phyloP scores from a whole-genome alignment of 148 eudicot species.

The Polygonum maritimum region DNA sequence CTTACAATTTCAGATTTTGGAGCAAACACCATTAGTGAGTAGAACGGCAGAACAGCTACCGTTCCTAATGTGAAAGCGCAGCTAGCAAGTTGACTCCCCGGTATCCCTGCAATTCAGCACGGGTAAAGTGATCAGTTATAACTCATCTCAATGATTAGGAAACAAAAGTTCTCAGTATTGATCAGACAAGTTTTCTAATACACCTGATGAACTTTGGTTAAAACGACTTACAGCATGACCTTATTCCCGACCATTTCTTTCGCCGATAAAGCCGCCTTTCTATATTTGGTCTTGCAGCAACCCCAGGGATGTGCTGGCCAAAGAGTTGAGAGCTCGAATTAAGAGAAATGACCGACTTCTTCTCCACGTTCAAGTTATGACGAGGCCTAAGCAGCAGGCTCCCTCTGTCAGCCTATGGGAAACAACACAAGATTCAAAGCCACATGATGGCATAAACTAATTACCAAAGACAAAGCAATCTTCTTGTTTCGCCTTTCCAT shows the following conservation, averaged over 20 bases:
- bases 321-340: not conserved
- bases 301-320: not conserved
- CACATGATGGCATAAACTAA: not conserved
- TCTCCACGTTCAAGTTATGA: not conserved
- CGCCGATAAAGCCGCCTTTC: not conserved
- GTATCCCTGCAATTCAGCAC: not conserved
- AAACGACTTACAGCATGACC: not conserved
- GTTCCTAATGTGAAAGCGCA: constrained; percentile 76
- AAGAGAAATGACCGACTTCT: not conserved
- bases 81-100: constrained; percentile 32
- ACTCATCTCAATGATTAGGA: not conserved
- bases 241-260: not conserved
- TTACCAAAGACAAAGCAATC: not conserved
- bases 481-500: not conserved
- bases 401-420: not conserved
- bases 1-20: constrained; percentile 77
- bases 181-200: no score
- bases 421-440: not conserved
- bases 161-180: not conserved
- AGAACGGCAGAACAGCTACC: constrained; percentile 82
- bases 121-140: not conserved
- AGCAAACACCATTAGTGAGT: constrained; percentile 85
- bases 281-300: not conserved
- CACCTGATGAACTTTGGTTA: not conserved
- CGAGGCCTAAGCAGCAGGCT: not conserved